Evolutionary conservation across 768 basidiomycete species (phyloP), one percentile per base, ranked within the genome.

Genomic region (Mycena vitilis): DNA sequence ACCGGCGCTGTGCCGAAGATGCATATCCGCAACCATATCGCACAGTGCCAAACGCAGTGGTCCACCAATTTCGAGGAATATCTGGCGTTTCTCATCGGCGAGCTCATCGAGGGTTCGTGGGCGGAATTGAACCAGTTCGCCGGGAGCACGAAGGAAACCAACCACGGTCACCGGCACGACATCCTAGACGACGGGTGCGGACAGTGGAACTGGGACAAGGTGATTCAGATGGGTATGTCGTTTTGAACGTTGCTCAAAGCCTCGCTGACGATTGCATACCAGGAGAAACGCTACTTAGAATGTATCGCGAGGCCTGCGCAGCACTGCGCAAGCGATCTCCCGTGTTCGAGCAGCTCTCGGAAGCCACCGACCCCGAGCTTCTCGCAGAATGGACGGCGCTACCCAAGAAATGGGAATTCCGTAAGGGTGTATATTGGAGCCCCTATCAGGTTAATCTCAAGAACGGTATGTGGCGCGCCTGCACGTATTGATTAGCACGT

Each of bases 121-220:
- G 69, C 74, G 13, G 77, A 77, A 52, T 47, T 60, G n/a, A 79
- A 79, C 42, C 73, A 71, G 54, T 67, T 71, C 10, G 73, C 68
- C 5, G 75, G 74, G 11, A 76, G 73, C 58, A 79, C 78, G 4
- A 75, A 75, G 52, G 74, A 79, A 59, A 63, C 63, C 66, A 80
- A 80, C 49, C 68, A 71, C 30, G 78, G 78, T 1, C 76, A 80
- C 62, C 71, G 76, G 9, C 78, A 80, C 53, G 78, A 80, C 61
- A 73, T 56, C 20, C 65, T 80, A 4, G 77, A 78, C 40, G 76
- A 76, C 45, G 71, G 67, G 47, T 66, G 62, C 40, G 67, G 65
- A 10, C 73, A 65, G 47, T 76, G 75, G 75, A 80, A 77, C 56
- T 77, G 75, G 75, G 63, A 67, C 2, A 79, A 79, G 61, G 25